phyloP scores from a whole-genome alignment of 2,329 filamentous ascomycete species.

The Helicocarpus griseus region DNA sequence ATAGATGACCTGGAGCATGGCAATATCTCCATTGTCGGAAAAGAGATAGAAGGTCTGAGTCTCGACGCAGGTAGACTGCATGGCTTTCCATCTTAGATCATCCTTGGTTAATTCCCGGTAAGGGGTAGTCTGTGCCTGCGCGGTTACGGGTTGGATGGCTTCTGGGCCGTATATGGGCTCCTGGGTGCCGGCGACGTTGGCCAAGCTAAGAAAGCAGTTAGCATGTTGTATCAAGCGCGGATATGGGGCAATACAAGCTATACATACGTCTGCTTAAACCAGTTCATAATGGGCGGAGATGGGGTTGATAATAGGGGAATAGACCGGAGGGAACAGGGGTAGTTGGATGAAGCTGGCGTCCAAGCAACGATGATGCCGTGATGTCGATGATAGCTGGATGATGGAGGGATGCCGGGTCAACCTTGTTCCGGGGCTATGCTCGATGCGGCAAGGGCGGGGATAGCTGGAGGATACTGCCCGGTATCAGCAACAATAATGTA shows the following conservation, averaged over 20 bases:
- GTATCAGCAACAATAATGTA: too few species aligned
- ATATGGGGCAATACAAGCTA: conserved; percentile 2
- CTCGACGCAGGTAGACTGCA: conserved; percentile 83
- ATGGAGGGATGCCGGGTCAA: background rate
- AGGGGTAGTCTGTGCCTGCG: conserved; percentile 70
- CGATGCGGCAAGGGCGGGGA: background rate
- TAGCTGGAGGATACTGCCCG: background rate
- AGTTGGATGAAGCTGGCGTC: background rate
- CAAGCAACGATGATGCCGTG: background rate
- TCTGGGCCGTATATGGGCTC: conserved; percentile 90
- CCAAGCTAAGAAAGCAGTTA: conserved; percentile 36
- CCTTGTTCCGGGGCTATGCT: background rate
- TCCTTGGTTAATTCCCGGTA: conserved; percentile 71
- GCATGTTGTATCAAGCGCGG: conserved; percentile 9
- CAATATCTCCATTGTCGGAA: conserved; percentile 65
- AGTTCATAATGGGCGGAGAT: conserved; percentile 66
- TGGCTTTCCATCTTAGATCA: conserved; percentile 70
- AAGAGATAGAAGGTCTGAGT: conserved; percentile 91
- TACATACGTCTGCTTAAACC: conserved; percentile 82
- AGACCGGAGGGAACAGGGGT: background rate
- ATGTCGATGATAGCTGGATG: background rate
- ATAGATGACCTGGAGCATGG: conserved; percentile 86
- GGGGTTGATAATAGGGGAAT: background rate
- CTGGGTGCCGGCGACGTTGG: conserved; percentile 83
- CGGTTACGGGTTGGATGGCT: conserved; percentile 75